Evolutionary conservation across 78 protist species (phyloP).

Genomic region (Parvularia atlantis): DNA sequence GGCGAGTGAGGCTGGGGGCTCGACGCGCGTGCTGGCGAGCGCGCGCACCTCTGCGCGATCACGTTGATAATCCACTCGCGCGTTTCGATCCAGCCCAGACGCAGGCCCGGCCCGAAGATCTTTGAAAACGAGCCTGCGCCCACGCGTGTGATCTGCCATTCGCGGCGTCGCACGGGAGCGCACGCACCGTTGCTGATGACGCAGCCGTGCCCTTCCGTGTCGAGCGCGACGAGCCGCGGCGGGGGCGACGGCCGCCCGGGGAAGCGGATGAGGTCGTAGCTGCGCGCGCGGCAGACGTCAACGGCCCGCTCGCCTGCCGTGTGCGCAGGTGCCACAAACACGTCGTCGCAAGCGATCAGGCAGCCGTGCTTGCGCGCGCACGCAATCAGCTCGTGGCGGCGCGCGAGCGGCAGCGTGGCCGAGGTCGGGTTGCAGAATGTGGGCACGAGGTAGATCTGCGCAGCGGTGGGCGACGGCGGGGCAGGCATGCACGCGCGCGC

Average conservation of each 20-base stretch:
- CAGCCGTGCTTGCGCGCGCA: not conserved
- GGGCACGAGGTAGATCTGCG: constrained; percentile 3
- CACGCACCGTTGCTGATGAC: constrained; percentile 5
- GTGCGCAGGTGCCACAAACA: constrained; percentile 2
- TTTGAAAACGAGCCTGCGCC: constrained; percentile 6
- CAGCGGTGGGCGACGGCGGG: not conserved
- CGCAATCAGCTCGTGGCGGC: not conserved
- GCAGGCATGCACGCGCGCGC: too few relatives aligned
- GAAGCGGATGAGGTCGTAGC: too few relatives aligned
- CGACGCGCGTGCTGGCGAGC: not conserved
- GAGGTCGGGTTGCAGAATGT: constrained; percentile 12
- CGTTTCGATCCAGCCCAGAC: constrained; percentile 30
- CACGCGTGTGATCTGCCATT: too few relatives aligned
- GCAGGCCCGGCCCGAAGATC: constrained; percentile 19
- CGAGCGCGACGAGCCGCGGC: not conserved
- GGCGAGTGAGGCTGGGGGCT: not conserved
- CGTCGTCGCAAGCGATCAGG: constrained; percentile 9
- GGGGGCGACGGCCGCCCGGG: too few relatives aligned
- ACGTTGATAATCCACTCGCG: not conserved
- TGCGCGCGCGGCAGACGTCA: not conserved
- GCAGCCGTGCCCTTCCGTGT: not conserved
- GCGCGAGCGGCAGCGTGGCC: not conserved
- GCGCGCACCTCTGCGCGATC: not conserved
- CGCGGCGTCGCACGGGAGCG: too few relatives aligned
- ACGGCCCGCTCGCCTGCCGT: not conserved